Base-by-base conservation (phyloP, 371 early-diverging fungal genomes). In the Haplosporangium sp. region DNA sequence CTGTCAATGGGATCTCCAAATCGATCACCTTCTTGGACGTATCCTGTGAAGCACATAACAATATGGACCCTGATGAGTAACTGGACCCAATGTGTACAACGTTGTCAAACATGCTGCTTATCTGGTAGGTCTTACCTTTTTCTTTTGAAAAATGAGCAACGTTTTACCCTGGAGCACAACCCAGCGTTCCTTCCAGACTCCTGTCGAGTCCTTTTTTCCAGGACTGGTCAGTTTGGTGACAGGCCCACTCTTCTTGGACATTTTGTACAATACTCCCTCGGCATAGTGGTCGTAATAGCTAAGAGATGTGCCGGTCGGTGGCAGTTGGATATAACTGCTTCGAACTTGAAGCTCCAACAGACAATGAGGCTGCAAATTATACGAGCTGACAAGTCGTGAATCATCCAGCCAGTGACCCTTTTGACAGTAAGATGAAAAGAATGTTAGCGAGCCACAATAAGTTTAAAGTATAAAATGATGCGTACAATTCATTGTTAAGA, bases 381-480 rank as follows among this genome's bases (percentile, higher is more conserved):
- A 75, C 12, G 76, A 75, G 12, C 67, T 66, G 21, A 70, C 54
- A 5, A 57, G 65, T 10, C 76, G 53, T 6, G 76, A 75, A 14
- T 75, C 76, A 23, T 75, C 76, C 53, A 75, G 58, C 76, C 76
- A 75, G 46, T 75, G 76, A 8, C 70, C 76, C 76, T 75, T 47
- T 16, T 41, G 6, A 14, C 21, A 16, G 4, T 56, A 3, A 5
- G 29, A 59, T 9, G 40, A 38, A 41, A 43, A 46, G 6, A 10
- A 29, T 5, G 50, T 21, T 20, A 13, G 16, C 13, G 42, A 29
- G 37, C 13, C 16, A n/a, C 5, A 59, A 52, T 29, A 4, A 29
- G 29, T 29, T 4, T 29, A 29, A 53, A 45, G 53, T 8, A 11
- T 29, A 57, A 51, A 14, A 23, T 21, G 4, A 55, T 10, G n/a